A percentile compares a stretch with the other conserved stretches of the same genome.
phyloP scores from a whole-genome alignment of 2,329 filamentous ascomycete species.

The Cadophora luteo-olivacea region DNA sequence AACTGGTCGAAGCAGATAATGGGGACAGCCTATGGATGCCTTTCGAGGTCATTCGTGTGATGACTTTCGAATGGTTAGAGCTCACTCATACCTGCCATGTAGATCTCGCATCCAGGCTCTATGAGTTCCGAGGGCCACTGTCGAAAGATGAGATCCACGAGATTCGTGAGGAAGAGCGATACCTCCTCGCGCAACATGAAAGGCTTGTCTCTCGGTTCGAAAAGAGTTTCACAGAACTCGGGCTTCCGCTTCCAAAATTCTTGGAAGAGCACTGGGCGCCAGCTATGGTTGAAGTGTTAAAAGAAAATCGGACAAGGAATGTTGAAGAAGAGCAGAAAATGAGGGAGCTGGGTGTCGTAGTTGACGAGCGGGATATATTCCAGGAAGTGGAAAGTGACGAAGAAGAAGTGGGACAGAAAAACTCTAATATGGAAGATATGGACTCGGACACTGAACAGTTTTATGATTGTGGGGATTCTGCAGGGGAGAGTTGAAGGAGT shows the following conservation, averaged over 20 bases:
- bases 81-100: constrained; percentile 11
- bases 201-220: background rate
- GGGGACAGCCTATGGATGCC: background rate
- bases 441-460: background rate
- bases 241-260: background rate
- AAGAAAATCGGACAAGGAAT: background rate
- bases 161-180: background rate
- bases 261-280: background rate
- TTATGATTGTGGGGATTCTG: constrained; percentile 2
- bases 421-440: background rate
- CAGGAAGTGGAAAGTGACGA: constrained; percentile 1
- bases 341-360: constrained; percentile 1
- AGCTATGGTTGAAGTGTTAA: background rate
- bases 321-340: constrained; percentile 2
- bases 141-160: background rate
- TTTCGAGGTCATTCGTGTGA: background rate
- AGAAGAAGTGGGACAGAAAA: background rate
- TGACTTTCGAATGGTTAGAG: constrained; percentile 11
- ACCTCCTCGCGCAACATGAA: background rate
- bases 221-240: constrained; percentile 7
- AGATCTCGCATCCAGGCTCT: no score
- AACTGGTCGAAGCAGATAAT: background rate
- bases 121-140: background rate
- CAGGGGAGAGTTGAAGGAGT: background rate
- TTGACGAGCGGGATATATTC: background rate